These are phyloP conservation scores for Luffa acutangula DNA, from an alignment of 306 rosid genomes.

Conservation along the genomic window DNA sequence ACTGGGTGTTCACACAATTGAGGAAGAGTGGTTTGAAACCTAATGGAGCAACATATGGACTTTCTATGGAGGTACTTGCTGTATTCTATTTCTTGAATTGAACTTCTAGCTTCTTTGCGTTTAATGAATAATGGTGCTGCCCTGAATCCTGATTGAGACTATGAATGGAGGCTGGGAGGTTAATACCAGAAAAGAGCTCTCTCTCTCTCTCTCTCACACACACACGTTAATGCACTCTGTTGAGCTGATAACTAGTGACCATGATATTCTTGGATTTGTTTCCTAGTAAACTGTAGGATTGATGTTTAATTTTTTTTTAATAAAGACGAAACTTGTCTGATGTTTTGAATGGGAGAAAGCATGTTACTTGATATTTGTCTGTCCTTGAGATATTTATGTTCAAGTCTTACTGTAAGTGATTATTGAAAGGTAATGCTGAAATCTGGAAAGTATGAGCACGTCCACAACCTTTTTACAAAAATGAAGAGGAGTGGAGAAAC, in stretches of 20 bases:
- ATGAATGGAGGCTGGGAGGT: neutral
- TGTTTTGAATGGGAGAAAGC: constrained; percentile 13
- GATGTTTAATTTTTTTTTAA: neutral
- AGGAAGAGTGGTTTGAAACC: constrained; percentile 60
- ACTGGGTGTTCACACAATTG: constrained; percentile 73
- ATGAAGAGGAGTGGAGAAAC: constrained; percentile 64
- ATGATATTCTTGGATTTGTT: constrained; percentile 1
- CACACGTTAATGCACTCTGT: neutral
- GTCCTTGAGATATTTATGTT: constrained; percentile 20
- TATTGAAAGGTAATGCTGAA: constrained; percentile 79
- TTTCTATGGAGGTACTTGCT: constrained; percentile 85
- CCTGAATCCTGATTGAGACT: neutral
- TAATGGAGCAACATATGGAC: constrained; percentile 81
- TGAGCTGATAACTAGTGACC: neutral
- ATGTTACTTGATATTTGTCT: constrained; percentile 14
- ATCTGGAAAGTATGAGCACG: constrained; percentile 69
- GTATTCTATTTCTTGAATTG: constrained; percentile 8
- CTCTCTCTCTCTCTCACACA: neutral
- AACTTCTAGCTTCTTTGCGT: neutral
- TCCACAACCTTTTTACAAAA: constrained; percentile 60
- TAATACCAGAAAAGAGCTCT: neutral
- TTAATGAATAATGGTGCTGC: neutral
- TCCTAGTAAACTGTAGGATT: neutral
- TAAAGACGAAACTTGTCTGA: constrained; percentile 10
- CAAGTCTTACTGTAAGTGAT: constrained; percentile 42